Base-by-base conservation (phyloP, 2,329 filamentous ascomycete genomes). In the Zymoseptoria passerinii region DNA sequence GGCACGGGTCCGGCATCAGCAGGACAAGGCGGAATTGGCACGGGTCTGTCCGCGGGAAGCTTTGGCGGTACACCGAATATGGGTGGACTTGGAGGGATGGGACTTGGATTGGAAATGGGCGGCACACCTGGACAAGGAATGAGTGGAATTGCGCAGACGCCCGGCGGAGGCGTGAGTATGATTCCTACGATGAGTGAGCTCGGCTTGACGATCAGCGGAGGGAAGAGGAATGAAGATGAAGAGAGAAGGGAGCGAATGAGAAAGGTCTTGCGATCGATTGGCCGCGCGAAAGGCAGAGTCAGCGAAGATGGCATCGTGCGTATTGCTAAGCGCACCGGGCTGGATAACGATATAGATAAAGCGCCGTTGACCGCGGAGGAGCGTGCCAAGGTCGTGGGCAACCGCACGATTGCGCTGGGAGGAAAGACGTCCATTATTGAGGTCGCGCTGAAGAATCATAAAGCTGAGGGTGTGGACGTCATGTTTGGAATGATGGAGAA, bases 251-350 rank as follows among this genome's bases (percentile, higher is more conserved):
- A 75, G 53, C 76, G 76, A 55, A 84, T 80, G 35, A 85, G 83
- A 50, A 77, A 76, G 57, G 88, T 82, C 10, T 83, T 90, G 63
- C 83, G 83, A 50, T 84, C 76, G 65, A 84, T 92, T 58, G 85
- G 82, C 16, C 82, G 79, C 61, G 86, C 81, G 68, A 88, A 84
- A 62, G 87, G 87, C 3, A 76, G 85, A 48, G 84, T 92, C 44
- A 89, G 87, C 18, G 86, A 89, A 67, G 84, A 87, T 28, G 87
- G 87, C 2, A 77, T 94, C n/a, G 84, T 88, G 70, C 80, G 87
- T 56, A 75, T 92, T 28, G 86, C 84, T 8, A 81, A 83, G 66
- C 79, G 83, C 56, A 79, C 86, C 56, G 87, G 86, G 75, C 81
- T 74, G 81, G 86, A 62, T 76, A 82, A 72, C 29, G 66, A 65